phyloP scores from a whole-genome alignment of 768 basidiomycete species.

The Sporobolomyces roseus region DNA sequence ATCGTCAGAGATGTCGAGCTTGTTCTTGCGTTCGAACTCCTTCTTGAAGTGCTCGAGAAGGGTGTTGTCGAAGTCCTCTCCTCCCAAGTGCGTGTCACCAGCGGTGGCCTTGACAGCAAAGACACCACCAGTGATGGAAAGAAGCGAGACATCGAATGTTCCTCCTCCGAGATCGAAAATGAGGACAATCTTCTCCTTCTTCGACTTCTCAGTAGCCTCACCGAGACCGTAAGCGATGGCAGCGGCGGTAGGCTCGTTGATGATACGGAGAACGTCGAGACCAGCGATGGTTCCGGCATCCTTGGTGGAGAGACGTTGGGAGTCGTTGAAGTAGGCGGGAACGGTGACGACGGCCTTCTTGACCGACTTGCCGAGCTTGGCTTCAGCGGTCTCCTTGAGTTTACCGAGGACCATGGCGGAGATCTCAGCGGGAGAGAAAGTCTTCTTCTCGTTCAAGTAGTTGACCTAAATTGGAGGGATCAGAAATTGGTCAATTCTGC shows the following conservation, averaged over 20 bases:
- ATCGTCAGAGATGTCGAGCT: slow-evolving; percentile 95
- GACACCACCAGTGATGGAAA: slow-evolving; percentile 96
- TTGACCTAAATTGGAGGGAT: slow-evolving; percentile 55
- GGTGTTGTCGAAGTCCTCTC: slow-evolving; percentile 99
- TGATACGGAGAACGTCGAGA: slow-evolving; percentile 99
- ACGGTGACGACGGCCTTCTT: slow-evolving; percentile 96
- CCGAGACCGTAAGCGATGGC: slow-evolving; percentile 98
- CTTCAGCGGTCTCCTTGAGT: slow-evolving; percentile 99
- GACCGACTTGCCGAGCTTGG: slow-evolving; percentile 90
- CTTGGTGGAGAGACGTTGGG: slow-evolving; percentile 97
- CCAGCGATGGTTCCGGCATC: slow-evolving; percentile 97
- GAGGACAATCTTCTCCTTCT: slow-evolving; percentile 93
- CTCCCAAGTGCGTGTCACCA: slow-evolving; percentile 98
- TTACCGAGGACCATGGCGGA: slow-evolving; percentile 99
- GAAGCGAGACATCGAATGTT: slow-evolving; percentile 98
- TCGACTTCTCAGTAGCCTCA: slow-evolving; percentile 65
- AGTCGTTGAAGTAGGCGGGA: slow-evolving; percentile 99
- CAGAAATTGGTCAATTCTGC: no score
- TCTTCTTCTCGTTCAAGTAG: slow-evolving; percentile 91
- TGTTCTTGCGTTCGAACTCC: slow-evolving; percentile 97
- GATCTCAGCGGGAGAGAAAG: slow-evolving; percentile 96
- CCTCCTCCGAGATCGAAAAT: slow-evolving; percentile 59
- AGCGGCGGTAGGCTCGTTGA: slow-evolving; percentile 99
- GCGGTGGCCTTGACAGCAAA: slow-evolving; percentile 99
- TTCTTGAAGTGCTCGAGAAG: slow-evolving; percentile 98